These are phyloP conservation scores for Globisporangium takayamanum DNA, from an alignment of 352 stramenopile species.

Conservation along the genomic window DNA sequence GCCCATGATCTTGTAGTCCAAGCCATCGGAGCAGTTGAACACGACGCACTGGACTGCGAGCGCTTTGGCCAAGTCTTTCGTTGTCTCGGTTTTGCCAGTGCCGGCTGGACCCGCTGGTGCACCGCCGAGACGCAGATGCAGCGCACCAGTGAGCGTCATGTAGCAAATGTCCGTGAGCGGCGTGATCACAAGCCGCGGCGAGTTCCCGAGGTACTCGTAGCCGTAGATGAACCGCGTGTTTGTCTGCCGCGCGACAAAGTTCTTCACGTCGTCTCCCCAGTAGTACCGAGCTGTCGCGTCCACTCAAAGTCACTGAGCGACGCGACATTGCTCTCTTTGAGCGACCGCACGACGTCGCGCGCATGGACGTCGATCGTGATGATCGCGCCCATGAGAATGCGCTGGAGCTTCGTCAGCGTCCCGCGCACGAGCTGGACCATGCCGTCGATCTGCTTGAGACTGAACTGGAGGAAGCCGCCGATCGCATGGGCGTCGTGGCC, in stretches of 20 bases:
- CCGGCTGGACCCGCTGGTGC: conserved; percentile 90
- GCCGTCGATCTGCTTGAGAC: conserved; percentile 88
- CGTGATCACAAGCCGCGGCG: conserved; percentile 75
- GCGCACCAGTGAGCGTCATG: conserved; percentile 93
- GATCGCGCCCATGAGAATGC: conserved; percentile 85
- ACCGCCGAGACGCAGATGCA: conserved; percentile 90
- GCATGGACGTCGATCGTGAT: conserved; percentile 92
- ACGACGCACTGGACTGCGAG: conserved; percentile 93
- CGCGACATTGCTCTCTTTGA: conserved; percentile 74
- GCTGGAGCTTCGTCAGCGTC: conserved; percentile 78
- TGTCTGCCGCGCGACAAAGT: conserved; percentile 77
- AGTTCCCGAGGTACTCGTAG: conserved; percentile 85
- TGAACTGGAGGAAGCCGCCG: conserved; percentile 82
- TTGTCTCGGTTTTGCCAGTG: conserved; percentile 94
- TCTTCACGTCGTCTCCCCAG: conserved; percentile 83
- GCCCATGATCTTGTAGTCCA: conserved; percentile 97
- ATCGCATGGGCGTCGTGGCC: conserved; percentile 65
- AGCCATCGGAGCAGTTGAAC: conserved; percentile 94
- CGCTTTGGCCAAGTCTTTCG: conserved; percentile 92
- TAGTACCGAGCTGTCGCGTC: conserved; percentile 89
- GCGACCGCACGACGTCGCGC: conserved; percentile 81
- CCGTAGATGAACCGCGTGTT: conserved; percentile 84
- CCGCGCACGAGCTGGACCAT: conserved; percentile 89
- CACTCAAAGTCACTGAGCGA: conserved; percentile 88
- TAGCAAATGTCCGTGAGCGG: conserved; percentile 85